Evolutionary conservation across 1,284 basidiomycete genomes (phyloP).

Genomic region (Chiua sp.): DNA sequence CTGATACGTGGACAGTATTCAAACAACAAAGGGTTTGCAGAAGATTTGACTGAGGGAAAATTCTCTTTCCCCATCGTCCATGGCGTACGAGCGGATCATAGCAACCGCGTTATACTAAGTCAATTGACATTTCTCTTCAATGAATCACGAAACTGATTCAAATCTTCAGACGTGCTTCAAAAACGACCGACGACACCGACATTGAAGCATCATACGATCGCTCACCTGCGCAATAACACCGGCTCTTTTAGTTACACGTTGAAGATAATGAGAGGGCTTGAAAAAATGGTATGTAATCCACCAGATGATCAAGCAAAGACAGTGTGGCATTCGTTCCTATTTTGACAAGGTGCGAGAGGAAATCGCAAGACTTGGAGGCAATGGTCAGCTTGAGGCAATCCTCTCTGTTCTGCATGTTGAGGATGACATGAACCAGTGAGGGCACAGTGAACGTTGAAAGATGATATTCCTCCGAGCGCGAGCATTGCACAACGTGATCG

Average conservation of each 20-base stretch:
- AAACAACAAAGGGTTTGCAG: conserved; percentile 93
- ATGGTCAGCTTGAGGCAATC: conserved; percentile 33
- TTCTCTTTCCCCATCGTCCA: conserved; percentile 97
- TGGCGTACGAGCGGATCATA: conserved; percentile 76
- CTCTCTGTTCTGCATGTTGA: conserved; percentile 31
- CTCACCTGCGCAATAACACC: conserved; percentile 72
- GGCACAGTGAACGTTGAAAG: not conserved
- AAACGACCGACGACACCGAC: conserved; percentile 84
- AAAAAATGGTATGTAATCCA: conserved; percentile 51
- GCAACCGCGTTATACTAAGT: conserved; percentile 86
- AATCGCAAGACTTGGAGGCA: conserved; percentile 33
- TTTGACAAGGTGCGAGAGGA: conserved; percentile 35
- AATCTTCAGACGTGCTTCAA: conserved; percentile 77
- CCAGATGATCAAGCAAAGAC: too few relatives aligned
- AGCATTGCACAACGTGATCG: too few relatives aligned
- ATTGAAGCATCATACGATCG: conserved; percentile 80
- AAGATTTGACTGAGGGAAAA: conserved; percentile 96
- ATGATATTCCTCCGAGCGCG: too few relatives aligned
- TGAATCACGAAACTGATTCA: not conserved
- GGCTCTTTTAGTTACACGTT: conserved; percentile 76
- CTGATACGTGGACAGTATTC: too few relatives aligned
- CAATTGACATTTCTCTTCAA: conserved; percentile 36
- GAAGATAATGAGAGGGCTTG: conserved; percentile 57
- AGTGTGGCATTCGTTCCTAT: not conserved
- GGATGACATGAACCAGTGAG: conserved; percentile 3